Evolutionary conservation across 2,329 filamentous ascomycete genomes (phyloP).

Genomic region (Talaromyces funiculosus): DNA sequence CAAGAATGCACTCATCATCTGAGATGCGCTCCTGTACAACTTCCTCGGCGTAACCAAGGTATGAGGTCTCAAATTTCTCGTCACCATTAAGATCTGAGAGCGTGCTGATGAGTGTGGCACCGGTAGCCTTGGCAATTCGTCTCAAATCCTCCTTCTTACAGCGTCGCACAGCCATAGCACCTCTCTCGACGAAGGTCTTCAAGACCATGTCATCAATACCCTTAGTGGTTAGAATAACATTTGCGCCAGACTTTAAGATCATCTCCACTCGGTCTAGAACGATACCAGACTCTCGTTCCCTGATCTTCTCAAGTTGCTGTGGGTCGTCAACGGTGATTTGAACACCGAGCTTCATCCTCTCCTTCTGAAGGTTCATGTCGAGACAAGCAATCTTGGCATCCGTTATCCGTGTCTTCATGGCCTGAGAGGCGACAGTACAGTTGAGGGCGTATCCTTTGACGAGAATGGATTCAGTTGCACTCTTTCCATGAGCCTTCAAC

Average conservation of each 20-base stretch:
- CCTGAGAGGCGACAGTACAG: conserved; percentile 96
- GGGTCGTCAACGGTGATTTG: conserved; percentile 98
- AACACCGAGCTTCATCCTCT: conserved; percentile 97
- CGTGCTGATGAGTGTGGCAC: conserved; percentile 85
- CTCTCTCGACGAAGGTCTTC: conserved; percentile 90
- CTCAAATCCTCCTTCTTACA: conserved; percentile 98
- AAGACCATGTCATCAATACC: conserved; percentile 94
- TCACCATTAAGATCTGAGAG: conserved; percentile 96
- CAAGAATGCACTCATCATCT: conserved; percentile 94
- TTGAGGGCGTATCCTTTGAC: conserved; percentile 97
- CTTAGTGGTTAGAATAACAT: conserved; percentile 95
- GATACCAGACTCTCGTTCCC: conserved; percentile 86
- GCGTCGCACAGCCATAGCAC: conserved; percentile 89
- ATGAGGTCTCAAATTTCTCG: conserved; percentile 88
- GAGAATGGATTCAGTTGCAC: conserved; percentile 76
- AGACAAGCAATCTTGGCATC: conserved; percentile 96
- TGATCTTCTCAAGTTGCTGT: conserved; percentile 94
- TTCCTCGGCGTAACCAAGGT: conserved; percentile 87
- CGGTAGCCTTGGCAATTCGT: conserved; percentile 92
- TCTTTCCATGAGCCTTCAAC: conserved; percentile 96
- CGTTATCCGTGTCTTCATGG: conserved; percentile 86
- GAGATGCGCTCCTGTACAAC: conserved; percentile 98
- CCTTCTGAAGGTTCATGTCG: conserved; percentile 98
- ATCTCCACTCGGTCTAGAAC: conserved; percentile 91
- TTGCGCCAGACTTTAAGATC: conserved; percentile 95